These are phyloP conservation scores for Pyrrhoderma lamaoense DNA, from an alignment of 1,284 basidiomycete genomes.

Conservation along the genomic window DNA sequence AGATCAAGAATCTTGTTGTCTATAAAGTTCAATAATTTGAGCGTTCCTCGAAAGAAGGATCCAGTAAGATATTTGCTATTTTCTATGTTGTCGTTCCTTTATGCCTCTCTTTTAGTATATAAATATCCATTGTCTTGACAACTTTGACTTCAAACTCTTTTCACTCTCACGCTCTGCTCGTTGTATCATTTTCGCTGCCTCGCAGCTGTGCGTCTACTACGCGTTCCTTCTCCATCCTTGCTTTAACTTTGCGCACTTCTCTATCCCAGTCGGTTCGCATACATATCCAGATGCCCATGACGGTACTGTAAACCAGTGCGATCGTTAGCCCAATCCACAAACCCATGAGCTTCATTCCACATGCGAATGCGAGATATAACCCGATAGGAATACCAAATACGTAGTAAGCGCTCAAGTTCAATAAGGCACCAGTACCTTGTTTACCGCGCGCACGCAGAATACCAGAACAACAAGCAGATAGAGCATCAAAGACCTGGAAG, in stretches of 20 bases:
- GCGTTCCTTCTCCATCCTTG: conserved; percentile 35
- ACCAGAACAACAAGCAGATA: conserved; percentile 68
- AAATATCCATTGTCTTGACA: too few relatives aligned
- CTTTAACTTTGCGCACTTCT: conserved; percentile 46
- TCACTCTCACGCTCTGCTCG: too few relatives aligned
- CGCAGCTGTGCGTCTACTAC: not conserved
- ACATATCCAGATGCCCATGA: conserved; percentile 53
- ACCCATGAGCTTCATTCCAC: conserved; percentile 47
- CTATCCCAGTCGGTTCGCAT: conserved; percentile 57
- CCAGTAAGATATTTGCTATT: too few relatives aligned
- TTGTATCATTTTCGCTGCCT: too few relatives aligned
- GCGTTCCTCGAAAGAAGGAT: too few relatives aligned
- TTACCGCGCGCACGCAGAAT: conserved; percentile 60
- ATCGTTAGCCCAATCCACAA: conserved; percentile 70
- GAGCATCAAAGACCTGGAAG: conserved; percentile 68
- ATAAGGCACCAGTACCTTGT: conserved; percentile 53
- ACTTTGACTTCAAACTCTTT: too few relatives aligned
- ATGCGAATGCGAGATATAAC: conserved; percentile 56
- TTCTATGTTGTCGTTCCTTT: too few relatives aligned
- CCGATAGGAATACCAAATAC: conserved; percentile 66
- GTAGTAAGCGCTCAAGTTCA: conserved; percentile 65
- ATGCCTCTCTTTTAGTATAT: too few relatives aligned
- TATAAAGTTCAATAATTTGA: too few relatives aligned
- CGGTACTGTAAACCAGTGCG: conserved; percentile 56
- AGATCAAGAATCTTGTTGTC: too few relatives aligned